Evolutionary conservation across 31 red algal genomes (phyloP), one percentile per base, ranked within the genome.

Genomic region (Endocladia muricata): DNA sequence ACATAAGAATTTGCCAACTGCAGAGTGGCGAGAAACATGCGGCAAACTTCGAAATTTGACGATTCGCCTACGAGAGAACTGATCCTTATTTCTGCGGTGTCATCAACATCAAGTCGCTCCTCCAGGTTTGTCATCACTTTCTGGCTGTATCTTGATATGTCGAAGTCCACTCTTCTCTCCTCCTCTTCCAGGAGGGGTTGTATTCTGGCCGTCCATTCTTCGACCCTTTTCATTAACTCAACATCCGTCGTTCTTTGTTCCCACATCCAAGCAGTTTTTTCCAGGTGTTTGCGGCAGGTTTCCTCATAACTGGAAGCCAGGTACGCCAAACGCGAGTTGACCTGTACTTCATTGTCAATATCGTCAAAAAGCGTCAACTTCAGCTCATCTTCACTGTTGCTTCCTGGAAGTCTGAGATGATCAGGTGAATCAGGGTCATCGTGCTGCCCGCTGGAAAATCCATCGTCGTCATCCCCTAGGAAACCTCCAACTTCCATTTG

Each of bases 251-350:
- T 64, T 34, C 69, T 73, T 41, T 84, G 73, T 52, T 92, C 73
- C 88, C 88, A 92, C 54, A 84, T 49, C 74, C 68, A 69, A 23
- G 70, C 71, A 21, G 81, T 84, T 73, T 62, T 52, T 31, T 74
- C 79, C 23, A 92, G 57, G 69, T 92, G 74, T n/a, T 71, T 76
- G 1, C 87, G 54, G 42, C 78, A 91, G 3, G 76, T 77, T 33
- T 81, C 87, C 32, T 91, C 87, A 41, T 81, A 89, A 48, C 76
- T 81, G 67, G 85, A 70, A 3, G 85, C 85, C 22, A 89, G 19
- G 21, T 8, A 28, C 21, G 15, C 66, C 28, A 91, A 40, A 22
- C 48, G 36, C 43, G 38, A 22, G 8, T 59, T 69, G 51, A 64
- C 42, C 9, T 25, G 39, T 13, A 30, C 48, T 17, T 26, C 11